A percentile compares a stretch with the other conserved stretches of the same genome.
Evolutionary conservation across 202 grass and related monocot genomes (phyloP).

Genomic region (Panicum virgatum): DNA sequence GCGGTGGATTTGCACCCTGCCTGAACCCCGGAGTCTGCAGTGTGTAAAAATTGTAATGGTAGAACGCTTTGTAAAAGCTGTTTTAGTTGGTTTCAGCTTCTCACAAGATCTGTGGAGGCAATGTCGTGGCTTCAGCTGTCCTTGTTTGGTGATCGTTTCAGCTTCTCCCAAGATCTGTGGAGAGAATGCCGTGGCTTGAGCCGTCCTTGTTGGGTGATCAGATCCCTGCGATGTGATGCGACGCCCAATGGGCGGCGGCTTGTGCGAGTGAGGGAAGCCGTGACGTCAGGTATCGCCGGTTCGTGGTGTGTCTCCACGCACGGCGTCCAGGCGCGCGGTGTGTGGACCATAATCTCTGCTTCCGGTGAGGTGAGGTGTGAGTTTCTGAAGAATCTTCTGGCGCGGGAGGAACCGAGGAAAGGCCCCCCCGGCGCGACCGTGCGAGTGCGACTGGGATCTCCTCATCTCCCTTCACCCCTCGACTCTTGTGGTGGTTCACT

Average conservation of each 20-base stretch:
- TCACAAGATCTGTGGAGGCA: too few species aligned
- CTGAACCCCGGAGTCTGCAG: constrained; percentile 32
- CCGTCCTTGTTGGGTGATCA: background rate
- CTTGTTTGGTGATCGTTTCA: too few species aligned
- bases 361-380: constrained; percentile 28
- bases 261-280: constrained; percentile 26
- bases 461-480: too few species aligned
- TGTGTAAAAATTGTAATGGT: constrained; percentile 30
- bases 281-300: constrained; percentile 37
- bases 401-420: background rate
- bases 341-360: constrained; percentile 26
- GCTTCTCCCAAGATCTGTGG: constrained; percentile 28
- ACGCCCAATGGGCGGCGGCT: background rate
- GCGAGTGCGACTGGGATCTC: background rate
- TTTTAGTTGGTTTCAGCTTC: too few species aligned
- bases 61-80: constrained; percentile 26
- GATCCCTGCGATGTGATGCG: constrained; percentile 22
- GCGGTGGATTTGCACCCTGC: background rate
- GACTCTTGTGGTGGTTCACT: background rate
- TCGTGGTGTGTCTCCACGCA: background rate
- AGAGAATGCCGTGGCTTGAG: background rate
- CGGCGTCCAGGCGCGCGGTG: background rate
- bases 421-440: too few species aligned
- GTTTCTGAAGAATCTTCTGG: constrained; percentile 43
- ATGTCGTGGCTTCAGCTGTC: too few species aligned